Conservation (phyloP, 2,329 filamentous ascomycete genomes). For the Fusarium pseudograminearum region DNA sequence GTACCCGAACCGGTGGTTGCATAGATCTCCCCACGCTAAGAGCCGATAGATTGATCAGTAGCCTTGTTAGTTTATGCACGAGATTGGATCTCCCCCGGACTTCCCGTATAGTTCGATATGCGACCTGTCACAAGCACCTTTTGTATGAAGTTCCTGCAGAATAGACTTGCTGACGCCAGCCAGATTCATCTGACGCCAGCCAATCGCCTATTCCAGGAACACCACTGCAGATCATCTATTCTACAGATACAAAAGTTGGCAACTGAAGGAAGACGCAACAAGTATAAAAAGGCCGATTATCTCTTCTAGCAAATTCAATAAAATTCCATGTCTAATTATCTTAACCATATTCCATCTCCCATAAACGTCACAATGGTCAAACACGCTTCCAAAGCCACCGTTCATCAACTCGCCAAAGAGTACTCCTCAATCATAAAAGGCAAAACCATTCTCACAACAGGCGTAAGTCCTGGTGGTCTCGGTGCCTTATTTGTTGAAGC, state of each 20-base stretch:
- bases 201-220: neutral
- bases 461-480: conserved; percentile 13
- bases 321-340: no score
- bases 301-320: neutral
- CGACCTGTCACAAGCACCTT: neutral
- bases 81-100: neutral
- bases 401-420: conserved; percentile 14
- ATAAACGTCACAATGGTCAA: neutral
- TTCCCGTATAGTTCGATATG: neutral
- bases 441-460: conserved; percentile 19
- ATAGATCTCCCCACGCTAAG: neutral
- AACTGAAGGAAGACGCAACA: neutral
- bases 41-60: no score
- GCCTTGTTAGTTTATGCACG: neutral
- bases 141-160: neutral
- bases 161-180: conserved; percentile 7
- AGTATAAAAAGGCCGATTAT: neutral
- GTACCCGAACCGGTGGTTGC: neutral
- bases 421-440: conserved; percentile 12
- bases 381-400: neutral
- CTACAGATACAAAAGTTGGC: neutral
- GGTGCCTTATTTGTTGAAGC: conserved; percentile 6
- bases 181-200: conserved; percentile 8
- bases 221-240: neutral
- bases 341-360: neutral